Conservation (phyloP, 352 stramenopile genomes). For the Chrysophaeum taylorii region DNA sequence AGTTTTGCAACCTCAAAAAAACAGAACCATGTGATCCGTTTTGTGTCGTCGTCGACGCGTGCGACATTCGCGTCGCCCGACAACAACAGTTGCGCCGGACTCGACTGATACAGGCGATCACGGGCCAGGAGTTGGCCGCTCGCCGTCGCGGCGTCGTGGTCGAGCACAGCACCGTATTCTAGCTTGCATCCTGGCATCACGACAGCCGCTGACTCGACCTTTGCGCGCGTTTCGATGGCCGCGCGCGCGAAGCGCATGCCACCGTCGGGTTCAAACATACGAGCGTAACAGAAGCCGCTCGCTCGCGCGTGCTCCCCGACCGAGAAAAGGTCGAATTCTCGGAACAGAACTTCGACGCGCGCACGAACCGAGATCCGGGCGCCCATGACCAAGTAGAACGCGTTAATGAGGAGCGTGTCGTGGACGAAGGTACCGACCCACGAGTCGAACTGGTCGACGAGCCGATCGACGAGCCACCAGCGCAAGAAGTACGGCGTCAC, state of each 20-base stretch:
- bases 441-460: neutral
- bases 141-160: neutral
- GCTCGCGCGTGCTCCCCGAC: neutral
- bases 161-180: neutral
- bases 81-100: too few species aligned
- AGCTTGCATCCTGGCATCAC: neutral
- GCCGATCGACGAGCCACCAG: neutral
- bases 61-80: too few species aligned
- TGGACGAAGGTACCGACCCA: neutral
- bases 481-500: neutral
- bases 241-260: neutral
- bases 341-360: neutral
- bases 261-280: neutral
- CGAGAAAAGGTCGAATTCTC: neutral
- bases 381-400: neutral
- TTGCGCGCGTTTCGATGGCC: neutral
- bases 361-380: neutral
- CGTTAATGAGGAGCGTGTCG: neutral
- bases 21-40: too few species aligned
- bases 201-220: neutral
- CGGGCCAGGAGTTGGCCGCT: neutral
- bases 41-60: too few species aligned
- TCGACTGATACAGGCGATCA: neutral
- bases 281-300: too few species aligned
- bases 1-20: too few species aligned